A percentile compares a stretch with the other conserved stretches of the same genome.
phyloP scores from a whole-genome alignment of 768 basidiomycete species.

The Russula olivacea region DNA sequence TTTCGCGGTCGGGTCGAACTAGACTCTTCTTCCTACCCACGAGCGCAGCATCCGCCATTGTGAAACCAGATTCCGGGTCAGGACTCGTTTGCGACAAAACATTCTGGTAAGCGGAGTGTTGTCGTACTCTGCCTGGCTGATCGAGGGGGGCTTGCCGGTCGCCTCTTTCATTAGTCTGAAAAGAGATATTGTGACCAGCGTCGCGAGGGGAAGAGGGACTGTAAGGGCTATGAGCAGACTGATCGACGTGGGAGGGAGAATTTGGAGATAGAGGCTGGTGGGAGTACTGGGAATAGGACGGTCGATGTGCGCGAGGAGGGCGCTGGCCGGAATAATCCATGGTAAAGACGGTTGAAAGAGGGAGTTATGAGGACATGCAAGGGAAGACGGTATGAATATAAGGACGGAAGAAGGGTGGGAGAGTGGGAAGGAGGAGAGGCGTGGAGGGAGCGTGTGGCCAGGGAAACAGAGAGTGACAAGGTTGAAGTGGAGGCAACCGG shows the following conservation, averaged over 20 bases:
- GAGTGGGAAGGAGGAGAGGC: conserved; percentile 33
- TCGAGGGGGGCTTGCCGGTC: conserved; percentile 58
- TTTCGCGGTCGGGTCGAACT: conserved; percentile 88
- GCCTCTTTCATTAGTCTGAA: conserved; percentile 63
- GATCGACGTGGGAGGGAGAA: conserved; percentile 27
- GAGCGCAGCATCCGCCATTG: conserved; percentile 41
- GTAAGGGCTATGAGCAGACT: conserved; percentile 26
- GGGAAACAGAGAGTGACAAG: conserved; percentile 2
- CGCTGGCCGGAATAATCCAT: conserved; percentile 36
- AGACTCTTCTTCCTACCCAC: conserved; percentile 86
- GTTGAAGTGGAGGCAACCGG: not conserved
- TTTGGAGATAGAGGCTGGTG: conserved; percentile 26
- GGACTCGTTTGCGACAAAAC: conserved; percentile 37
- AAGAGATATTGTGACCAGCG: conserved; percentile 48
- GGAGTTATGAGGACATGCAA: conserved; percentile 17
- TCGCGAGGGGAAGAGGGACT: conserved; percentile 21
- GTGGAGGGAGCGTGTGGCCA: conserved; percentile 24
- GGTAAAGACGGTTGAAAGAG: conserved; percentile 7
- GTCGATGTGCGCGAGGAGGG: conserved; percentile 35
- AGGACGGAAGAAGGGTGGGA: conserved; percentile 32
- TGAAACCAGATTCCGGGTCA: conserved; percentile 31
- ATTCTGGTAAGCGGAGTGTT: conserved; percentile 43
- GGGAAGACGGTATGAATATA: not conserved
- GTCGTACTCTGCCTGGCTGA: conserved; percentile 43
- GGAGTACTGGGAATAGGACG: conserved; percentile 27